A percentile compares a stretch with the other conserved stretches of the same genome.
Evolutionary conservation across 2,329 filamentous ascomycete genomes (phyloP).

Genomic region (Trichoderma sp.): DNA sequence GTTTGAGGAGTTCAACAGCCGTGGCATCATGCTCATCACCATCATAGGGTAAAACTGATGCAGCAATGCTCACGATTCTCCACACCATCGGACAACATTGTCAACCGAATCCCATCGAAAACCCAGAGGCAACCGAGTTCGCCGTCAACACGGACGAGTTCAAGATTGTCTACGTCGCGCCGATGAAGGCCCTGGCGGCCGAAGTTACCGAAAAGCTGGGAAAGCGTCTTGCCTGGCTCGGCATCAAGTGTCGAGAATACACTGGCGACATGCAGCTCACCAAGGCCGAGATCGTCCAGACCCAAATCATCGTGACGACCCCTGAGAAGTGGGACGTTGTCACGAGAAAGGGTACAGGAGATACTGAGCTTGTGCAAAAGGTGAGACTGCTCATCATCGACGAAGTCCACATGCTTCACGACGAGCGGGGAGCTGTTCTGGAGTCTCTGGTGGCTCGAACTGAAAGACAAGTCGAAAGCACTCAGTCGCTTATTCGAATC

Average conservation of each 20-base stretch:
- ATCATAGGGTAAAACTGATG: slow-evolving; percentile 86
- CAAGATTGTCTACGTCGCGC: slow-evolving; percentile 98
- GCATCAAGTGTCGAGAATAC: slow-evolving; percentile 86
- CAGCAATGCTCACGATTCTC: slow-evolving; percentile 93
- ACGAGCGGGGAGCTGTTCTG: slow-evolving; percentile 92
- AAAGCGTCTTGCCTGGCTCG: slow-evolving; percentile 89
- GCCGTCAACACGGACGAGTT: slow-evolving; percentile 83
- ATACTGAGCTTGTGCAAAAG: slow-evolving; percentile 97
- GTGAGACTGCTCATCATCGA: slow-evolving; percentile 95
- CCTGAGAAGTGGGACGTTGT: slow-evolving; percentile 99
- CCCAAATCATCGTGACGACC: slow-evolving; percentile 97
- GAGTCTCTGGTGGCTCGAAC: slow-evolving; percentile 95
- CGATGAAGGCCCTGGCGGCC: slow-evolving; percentile 97
- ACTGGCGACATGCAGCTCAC: slow-evolving; percentile 99
- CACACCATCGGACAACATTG: slow-evolving; percentile 88
- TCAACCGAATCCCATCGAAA: slow-evolving; percentile 75
- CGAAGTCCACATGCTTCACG: slow-evolving; percentile 99
- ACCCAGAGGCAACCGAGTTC: slow-evolving; percentile 74
- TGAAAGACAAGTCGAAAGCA: slow-evolving; percentile 95
- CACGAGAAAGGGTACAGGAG: slow-evolving; percentile 93
- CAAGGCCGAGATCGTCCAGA: slow-evolving; percentile 92
- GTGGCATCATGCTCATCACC: neutral
- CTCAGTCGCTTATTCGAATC: slow-evolving; percentile 94
- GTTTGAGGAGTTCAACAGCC: slow-evolving; percentile 36
- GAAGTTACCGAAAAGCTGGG: slow-evolving; percentile 95